These are phyloP conservation scores for Rhododendron henanense DNA, from an alignment of 148 eudicot genomes.

Conservation along the genomic window DNA sequence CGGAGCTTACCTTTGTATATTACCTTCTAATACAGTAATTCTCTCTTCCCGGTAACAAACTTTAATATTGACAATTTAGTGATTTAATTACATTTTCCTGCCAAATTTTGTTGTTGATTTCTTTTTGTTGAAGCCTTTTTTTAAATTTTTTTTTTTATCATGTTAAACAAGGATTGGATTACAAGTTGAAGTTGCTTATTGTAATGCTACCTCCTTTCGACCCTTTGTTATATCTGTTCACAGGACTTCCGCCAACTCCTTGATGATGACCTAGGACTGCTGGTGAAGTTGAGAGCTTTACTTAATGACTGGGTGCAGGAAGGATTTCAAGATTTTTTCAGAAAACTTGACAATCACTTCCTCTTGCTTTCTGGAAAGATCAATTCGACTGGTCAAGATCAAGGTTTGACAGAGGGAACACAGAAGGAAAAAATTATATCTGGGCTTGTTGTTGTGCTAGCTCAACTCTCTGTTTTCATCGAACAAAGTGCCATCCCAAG, in stretches of 20 bases:
- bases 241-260: slow-evolving; percentile 83
- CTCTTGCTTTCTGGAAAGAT: slow-evolving; percentile 65
- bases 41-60: background rate
- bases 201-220: slow-evolving; percentile 16
- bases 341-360: slow-evolving; percentile 64
- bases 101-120: slow-evolving; percentile 6
- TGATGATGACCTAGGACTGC: slow-evolving; percentile 64
- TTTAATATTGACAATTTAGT: background rate
- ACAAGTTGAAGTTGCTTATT: slow-evolving; percentile 6
- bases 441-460: slow-evolving; percentile 87
- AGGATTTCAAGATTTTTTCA: slow-evolving; percentile 90
- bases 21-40: background rate
- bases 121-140: background rate
- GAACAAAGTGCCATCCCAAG: slow-evolving; percentile 94
- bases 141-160: background rate
- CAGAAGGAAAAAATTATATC: slow-evolving; percentile 65
- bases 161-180: background rate
- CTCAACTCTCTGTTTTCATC: slow-evolving; percentile 69
- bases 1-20: background rate
- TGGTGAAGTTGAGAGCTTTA: slow-evolving; percentile 58
- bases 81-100: background rate
- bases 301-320: slow-evolving; percentile 87
- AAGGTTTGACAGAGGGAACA: slow-evolving; percentile 36
- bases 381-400: slow-evolving; percentile 39
- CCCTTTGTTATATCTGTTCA: slow-evolving; percentile 9